These are phyloP conservation scores for Daldinia vernicosa DNA, from an alignment of 495 filamentous ascomycete genomes.

Conservation along the genomic window DNA sequence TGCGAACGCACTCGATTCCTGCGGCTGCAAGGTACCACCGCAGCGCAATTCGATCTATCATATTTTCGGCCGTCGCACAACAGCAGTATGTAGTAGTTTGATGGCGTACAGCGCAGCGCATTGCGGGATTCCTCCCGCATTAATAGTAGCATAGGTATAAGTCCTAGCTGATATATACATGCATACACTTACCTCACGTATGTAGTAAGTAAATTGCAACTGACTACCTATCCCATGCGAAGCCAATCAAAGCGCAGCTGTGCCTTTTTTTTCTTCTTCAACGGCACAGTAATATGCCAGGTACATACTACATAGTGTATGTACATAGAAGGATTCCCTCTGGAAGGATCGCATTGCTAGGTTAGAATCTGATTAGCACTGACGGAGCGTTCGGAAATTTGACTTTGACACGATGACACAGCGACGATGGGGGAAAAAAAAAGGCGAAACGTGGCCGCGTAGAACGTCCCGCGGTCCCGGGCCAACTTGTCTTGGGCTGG, in stretches of 20 bases:
- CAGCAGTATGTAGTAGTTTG: background rate
- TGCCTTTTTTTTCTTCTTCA: background rate
- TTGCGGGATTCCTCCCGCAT: background rate
- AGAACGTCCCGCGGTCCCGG: constrained; percentile 19
- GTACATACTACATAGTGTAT: background rate
- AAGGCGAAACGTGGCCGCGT: constrained; percentile 32
- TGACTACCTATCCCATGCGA: background rate
- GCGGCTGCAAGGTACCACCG: background rate
- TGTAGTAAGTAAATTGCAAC: background rate
- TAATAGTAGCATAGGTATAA: background rate
- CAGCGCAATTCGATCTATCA: background rate
- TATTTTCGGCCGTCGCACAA: background rate
- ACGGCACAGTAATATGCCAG: background rate
- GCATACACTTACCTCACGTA: too few species aligned
- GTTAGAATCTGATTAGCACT: constrained; percentile 14
- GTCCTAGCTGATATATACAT: background rate
- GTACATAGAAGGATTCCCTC: constrained; percentile 7
- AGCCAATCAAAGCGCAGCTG: background rate
- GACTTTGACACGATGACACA: background rate
- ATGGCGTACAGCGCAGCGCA: background rate
- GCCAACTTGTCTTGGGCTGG: background rate
- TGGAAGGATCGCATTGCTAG: constrained; percentile 27
- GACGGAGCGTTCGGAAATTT: constrained; percentile 35
- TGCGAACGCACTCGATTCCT: background rate
- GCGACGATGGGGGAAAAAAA: background rate